Base-by-base conservation (phyloP, 108 stramenopile species). In the Fistulifera pelliculosa region DNA sequence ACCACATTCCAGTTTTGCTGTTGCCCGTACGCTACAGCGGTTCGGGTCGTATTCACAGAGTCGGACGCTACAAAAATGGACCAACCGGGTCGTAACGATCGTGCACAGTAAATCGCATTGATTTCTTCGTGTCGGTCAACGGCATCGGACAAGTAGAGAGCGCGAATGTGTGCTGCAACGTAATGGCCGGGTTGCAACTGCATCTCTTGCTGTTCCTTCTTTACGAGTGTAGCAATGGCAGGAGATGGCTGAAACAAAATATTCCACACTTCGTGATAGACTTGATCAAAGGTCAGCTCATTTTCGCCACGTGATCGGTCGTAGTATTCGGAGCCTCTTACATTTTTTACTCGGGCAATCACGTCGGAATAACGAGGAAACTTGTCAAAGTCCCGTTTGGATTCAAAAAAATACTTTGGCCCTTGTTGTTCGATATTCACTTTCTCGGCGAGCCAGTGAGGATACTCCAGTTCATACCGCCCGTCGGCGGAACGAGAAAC, bases 161-260 rank as follows among this genome's bases (percentile, higher is more conserved):
- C 68, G n/a, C 79, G 61, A 26, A 76, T 18, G 50, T 80, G 79
- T 2, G 69, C 61, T 7, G 58, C 60, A 2, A 43, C 59, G 49
- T 80, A 80, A 5, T 71, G 41, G n/a, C 64, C 59, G 0, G 69
- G 65, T 4, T 52, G 49, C 10, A 80, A 28, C 2, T 65, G 64
- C 25, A 68, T 35, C 1, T 41, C 23, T 3, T 21, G 41, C 58
- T 69, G 54, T 40, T 65, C 47, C 0, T 53, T 19, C 17, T 61
- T 53, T 16, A 79, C 51, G 3, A 39, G 41, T 18, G 25, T 18
- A 0, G 61, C 58, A 6, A 79, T 38, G 0, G 78, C 70, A 7
- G 52, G 62, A 2, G 78, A 68, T 15, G 74, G 78, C 8, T 66
- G 69, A 56, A 79, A 79, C 12, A 75, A 39, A 0, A 61, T 38